phyloP scores from a whole-genome alignment of 176 grass and related monocot genomes.

The Aegilops umbellulata region DNA sequence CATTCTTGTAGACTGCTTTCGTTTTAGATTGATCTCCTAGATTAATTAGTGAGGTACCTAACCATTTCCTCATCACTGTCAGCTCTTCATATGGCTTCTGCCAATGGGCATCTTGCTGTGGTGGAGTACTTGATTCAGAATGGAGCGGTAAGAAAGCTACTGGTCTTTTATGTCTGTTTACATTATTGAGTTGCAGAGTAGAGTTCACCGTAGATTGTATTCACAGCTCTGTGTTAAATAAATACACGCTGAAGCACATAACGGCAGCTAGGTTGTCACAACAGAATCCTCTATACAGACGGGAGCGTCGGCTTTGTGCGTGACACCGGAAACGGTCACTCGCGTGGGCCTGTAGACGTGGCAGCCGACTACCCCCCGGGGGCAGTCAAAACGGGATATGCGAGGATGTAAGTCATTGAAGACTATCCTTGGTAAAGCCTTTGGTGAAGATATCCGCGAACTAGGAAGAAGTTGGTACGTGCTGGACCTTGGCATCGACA shows the following conservation, averaged over 20 bases:
- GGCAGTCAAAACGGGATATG: not conserved
- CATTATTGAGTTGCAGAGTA: not conserved
- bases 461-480: too few relatives aligned
- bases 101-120: slow-evolving; percentile 88
- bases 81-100: slow-evolving; percentile 96
- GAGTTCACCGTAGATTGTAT: not conserved
- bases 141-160: slow-evolving; percentile 58
- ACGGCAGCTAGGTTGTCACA: not conserved
- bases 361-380: too few relatives aligned
- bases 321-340: too few relatives aligned
- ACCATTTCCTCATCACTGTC: slow-evolving; percentile 19
- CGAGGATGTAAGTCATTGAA: not conserved
- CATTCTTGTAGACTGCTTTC: not conserved
- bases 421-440: not conserved
- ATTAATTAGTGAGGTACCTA: not conserved
- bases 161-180: not conserved
- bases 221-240: not conserved
- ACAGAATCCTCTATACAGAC: not conserved
- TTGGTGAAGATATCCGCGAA: not conserved
- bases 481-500: not conserved
- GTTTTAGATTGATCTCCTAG: not conserved
- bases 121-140: slow-evolving; percentile 93
- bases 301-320: too few relatives aligned
- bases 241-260: not conserved
- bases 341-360: too few relatives aligned